These are phyloP conservation scores for Puccinia hordei DNA, from an alignment of 1,284 basidiomycete species.

Conservation along the genomic window DNA sequence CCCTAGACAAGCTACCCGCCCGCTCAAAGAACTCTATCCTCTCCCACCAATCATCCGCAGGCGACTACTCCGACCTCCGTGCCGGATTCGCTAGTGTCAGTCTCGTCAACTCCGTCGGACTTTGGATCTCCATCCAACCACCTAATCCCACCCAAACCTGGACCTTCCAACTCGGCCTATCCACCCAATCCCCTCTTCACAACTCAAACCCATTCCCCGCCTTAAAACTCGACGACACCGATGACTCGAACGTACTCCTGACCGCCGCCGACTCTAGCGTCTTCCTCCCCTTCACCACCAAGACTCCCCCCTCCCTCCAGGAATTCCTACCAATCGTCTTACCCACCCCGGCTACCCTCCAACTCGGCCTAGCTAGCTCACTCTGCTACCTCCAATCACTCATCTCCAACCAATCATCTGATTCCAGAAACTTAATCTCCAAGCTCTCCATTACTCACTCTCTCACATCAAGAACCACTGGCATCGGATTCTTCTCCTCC, in stretches of 20 bases:
- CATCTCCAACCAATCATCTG: neutral
- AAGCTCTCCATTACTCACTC: neutral
- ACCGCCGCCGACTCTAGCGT: conserved; percentile 37
- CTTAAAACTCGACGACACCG: conserved; percentile 35
- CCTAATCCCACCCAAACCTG: neutral
- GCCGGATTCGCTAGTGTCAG: conserved; percentile 22
- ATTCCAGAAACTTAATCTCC: neutral
- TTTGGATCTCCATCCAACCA: conserved; percentile 15
- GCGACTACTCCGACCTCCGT: neutral
- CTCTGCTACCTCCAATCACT: conserved; percentile 24
- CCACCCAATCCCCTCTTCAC: neutral
- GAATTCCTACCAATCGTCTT: conserved; percentile 17
- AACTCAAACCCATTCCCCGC: conserved; percentile 20
- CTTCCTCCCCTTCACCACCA: neutral
- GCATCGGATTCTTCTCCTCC: conserved; percentile 27
- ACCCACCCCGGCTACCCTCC: neutral
- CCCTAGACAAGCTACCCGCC: neutral
- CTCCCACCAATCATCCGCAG: conserved; percentile 2
- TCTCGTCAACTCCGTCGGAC: conserved; percentile 34
- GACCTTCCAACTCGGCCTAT: conserved; percentile 25
- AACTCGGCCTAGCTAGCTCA: conserved; percentile 20
- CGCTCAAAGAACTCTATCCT: neutral
- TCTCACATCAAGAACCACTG: conserved; percentile 22
- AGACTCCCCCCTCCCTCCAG: neutral
- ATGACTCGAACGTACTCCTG: conserved; percentile 24